Conservation (phyloP, 352 stramenopile genomes). For the Globisporangium spiculum region DNA sequence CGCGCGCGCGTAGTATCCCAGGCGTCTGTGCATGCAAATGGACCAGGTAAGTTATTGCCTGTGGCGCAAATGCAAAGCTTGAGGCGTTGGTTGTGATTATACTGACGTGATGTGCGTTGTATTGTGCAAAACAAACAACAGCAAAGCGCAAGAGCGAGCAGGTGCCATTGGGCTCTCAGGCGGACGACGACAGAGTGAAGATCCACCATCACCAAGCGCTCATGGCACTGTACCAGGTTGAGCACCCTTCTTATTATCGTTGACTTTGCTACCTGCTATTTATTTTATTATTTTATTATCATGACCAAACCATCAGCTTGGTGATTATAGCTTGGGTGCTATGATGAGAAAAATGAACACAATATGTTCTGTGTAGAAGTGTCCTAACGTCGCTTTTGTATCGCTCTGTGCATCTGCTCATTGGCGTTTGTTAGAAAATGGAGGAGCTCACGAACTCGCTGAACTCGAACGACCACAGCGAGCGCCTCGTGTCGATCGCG, state of each 20-base stretch:
- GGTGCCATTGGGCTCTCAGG: conserved; percentile 15
- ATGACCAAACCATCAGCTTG: conserved; percentile 8
- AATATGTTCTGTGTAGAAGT: neutral
- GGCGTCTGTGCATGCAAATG: conserved; percentile 9
- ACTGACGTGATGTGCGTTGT: neutral
- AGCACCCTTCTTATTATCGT: conserved; percentile 46
- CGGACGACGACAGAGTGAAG: conserved; percentile 40
- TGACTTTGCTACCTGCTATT: conserved; percentile 13
- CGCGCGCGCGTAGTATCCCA: conserved; percentile 7
- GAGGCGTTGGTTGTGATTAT: neutral
- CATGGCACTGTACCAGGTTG: conserved; percentile 66
- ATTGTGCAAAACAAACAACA: neutral
- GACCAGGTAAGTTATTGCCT: conserved; percentile 21
- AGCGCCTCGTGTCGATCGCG: conserved; percentile 49
- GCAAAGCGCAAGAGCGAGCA: conserved; percentile 55
- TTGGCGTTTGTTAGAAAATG: conserved; percentile 57
- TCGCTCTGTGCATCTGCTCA: conserved; percentile 8
- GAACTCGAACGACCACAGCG: conserved; percentile 50
- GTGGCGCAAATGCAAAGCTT: neutral
- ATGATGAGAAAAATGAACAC: conserved; percentile 4
- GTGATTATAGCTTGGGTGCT: neutral
- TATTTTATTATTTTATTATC: neutral
- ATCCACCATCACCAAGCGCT: conserved; percentile 56
- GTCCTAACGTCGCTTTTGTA: conserved; percentile 8
- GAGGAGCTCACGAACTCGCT: conserved; percentile 53